Conservation (phyloP, 202 grass and related monocot genomes). For the Elaeis oleifera region DNA sequence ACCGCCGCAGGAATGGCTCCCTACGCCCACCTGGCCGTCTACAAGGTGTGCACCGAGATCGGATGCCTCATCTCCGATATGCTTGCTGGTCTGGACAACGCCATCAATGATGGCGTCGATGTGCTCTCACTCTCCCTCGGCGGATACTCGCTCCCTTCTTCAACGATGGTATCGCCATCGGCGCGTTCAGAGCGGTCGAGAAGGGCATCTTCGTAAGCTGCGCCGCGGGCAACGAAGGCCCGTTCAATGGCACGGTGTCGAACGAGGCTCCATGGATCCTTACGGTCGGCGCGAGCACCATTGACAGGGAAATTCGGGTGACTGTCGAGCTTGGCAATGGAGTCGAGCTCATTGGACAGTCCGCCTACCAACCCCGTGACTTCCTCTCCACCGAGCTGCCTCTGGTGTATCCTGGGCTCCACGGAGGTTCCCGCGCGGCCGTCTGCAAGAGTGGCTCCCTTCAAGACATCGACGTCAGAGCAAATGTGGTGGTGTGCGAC, state of each 20-base stretch:
- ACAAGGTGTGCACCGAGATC: conserved; percentile 41
- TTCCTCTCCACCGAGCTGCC: not conserved
- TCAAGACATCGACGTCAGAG: conserved; percentile 30
- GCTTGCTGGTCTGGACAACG: conserved; percentile 40
- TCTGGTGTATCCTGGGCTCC: conserved; percentile 19
- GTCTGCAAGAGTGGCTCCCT: conserved; percentile 34
- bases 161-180: conserved; percentile 45
- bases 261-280: conserved; percentile 51
- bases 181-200: conserved; percentile 46
- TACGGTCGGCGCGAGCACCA: conserved; percentile 50
- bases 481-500: conserved; percentile 58
- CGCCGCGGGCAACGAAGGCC: conserved; percentile 37
- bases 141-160: conserved; percentile 33
- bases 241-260: conserved; percentile 24
- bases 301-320: conserved; percentile 32
- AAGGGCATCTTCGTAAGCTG: conserved; percentile 50
- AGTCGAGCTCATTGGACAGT: conserved; percentile 28
- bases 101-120: conserved; percentile 45
- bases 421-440: not conserved
- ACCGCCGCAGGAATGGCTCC: conserved; percentile 41
- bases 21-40: conserved; percentile 46
- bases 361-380: conserved; percentile 14
- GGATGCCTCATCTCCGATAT: conserved; percentile 35
- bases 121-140: conserved; percentile 51
- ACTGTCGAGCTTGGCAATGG: conserved; percentile 35